Base-by-base conservation (phyloP, 2,329 filamentous ascomycete genomes). In the Talaromyces sp. region DNA sequence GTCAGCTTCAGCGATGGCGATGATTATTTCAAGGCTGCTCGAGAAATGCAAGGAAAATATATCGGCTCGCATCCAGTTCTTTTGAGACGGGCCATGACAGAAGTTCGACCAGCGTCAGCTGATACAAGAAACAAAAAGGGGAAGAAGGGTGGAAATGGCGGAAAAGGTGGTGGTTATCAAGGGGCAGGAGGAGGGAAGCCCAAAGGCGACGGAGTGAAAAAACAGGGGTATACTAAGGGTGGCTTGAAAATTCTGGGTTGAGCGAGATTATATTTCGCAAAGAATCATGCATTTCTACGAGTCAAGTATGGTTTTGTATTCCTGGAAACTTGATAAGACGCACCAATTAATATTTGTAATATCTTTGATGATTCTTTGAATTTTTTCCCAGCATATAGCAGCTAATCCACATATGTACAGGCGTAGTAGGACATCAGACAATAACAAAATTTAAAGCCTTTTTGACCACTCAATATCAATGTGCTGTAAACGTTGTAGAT, bases 21-120 rank as follows among this genome's bases (percentile, higher is more conserved):
- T 74, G 93, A 97, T 71, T 98, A 96, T 75, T 98, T 99, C 81
- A 87, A 91, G 70, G 93, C 95, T 1, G 93, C 92, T 70, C 92
- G 95, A 78, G 93, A 98, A 79, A 98, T 98, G 95, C 91, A 97
- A 71, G 93, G 93, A 69, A 98, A 99, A 79, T 99, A 99, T 77
- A 98, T 99, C 72, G 93, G 96, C 70, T 97, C 92, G 74, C 95
- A 98, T 75, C 95, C 95, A 0, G 91, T 97, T 30, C 81, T 91
- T 28, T 85, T 98, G 67, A 88, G 90, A 75, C 91, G 95, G 74
- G 92, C 91, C 66, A 96, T 89, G 67, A 96, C 93, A 6, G 93
- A 98, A 75, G 92, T 99, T 75, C 92, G 91, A 72, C 86, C 92
- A 4, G 82, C 87, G 13, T 83, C 82, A n/a, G 88, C 88, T 65